Percentiles rank a stretch among this genome's conserved stretches.
phyloP scores from a whole-genome alignment of 2,329 filamentous ascomycete species.

The Chrysoporthe deuterocubensis region DNA sequence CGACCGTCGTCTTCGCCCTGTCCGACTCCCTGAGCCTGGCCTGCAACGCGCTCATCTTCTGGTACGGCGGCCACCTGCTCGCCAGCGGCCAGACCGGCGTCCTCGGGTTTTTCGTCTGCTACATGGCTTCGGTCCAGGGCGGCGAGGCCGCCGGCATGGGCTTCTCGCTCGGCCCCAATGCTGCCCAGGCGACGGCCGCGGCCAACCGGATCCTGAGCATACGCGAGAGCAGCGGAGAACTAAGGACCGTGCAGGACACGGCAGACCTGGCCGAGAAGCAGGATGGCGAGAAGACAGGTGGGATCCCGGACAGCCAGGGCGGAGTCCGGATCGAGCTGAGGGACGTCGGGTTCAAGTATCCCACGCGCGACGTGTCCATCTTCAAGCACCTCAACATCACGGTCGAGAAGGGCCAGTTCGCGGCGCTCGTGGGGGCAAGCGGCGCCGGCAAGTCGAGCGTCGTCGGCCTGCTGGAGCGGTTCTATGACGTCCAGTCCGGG shows the following conservation, averaged over 20 bases:
- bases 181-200: constrained; percentile 61
- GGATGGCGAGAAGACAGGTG: constrained; percentile 37
- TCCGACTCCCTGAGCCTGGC: constrained; percentile 69
- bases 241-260: neutral
- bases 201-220: constrained; percentile 63
- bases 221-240: constrained; percentile 41
- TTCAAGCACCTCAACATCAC: constrained; percentile 66
- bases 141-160: constrained; percentile 70
- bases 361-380: constrained; percentile 59
- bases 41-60: constrained; percentile 67
- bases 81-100: constrained; percentile 52
- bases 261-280: neutral
- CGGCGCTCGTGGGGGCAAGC: constrained; percentile 70
- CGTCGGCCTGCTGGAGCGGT: constrained; percentile 67
- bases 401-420: constrained; percentile 71
- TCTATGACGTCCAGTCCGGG: constrained; percentile 71
- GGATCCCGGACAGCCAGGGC: constrained; percentile 50
- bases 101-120: constrained; percentile 59
- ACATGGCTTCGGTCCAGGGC: constrained; percentile 69
- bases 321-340: constrained; percentile 61
- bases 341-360: constrained; percentile 64
- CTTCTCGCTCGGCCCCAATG: constrained; percentile 69
- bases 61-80: constrained; percentile 67
- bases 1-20: constrained; percentile 69
- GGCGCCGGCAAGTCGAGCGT: constrained; percentile 77